These are phyloP conservation scores for Scenedesmus sp. DNA, from an alignment of 163 green algal genomes.

Conservation along the genomic window DNA sequence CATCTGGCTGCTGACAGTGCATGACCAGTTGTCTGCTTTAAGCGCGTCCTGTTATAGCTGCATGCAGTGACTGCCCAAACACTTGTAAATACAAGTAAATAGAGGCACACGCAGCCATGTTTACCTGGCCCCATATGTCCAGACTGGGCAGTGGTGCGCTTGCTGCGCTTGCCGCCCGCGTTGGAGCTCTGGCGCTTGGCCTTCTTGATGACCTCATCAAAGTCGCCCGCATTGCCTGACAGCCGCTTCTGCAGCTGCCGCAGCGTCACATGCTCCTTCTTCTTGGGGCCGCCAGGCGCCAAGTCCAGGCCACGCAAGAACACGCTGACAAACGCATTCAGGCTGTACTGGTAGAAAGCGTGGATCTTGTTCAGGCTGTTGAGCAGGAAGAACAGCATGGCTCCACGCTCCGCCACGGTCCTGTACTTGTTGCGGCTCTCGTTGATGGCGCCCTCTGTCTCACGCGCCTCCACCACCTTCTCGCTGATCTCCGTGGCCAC, in stretches of 20 bases:
- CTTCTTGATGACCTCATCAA: conserved; percentile 65
- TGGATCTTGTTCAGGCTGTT: conserved; percentile 94
- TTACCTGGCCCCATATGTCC: not conserved
- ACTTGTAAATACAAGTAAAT: not conserved
- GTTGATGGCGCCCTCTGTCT: conserved; percentile 90
- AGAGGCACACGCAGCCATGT: not conserved
- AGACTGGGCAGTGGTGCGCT: conserved; percentile 32
- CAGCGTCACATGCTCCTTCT: conserved; percentile 59
- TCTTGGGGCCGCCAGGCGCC: conserved; percentile 75
- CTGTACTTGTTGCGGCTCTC: conserved; percentile 82
- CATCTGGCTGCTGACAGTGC: not conserved
- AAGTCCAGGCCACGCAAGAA: conserved; percentile 86
- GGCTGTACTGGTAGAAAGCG: conserved; percentile 91
- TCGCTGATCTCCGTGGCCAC: conserved; percentile 89
- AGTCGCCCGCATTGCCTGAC: conserved; percentile 58
- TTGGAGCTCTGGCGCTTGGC: conserved; percentile 53
- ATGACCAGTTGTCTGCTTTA: not conserved
- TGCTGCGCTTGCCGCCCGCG: conserved; percentile 19
- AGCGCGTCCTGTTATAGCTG: not conserved
- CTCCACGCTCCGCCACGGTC: conserved; percentile 79
- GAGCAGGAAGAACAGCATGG: conserved; percentile 95
- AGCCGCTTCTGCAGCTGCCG: conserved; percentile 55
- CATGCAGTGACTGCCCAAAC: not conserved
- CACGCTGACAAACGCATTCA: conserved; percentile 90
- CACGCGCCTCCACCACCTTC: conserved; percentile 85